Conservation (phyloP, 2,329 filamentous ascomycete genomes). For the Talaromyces sp. region DNA sequence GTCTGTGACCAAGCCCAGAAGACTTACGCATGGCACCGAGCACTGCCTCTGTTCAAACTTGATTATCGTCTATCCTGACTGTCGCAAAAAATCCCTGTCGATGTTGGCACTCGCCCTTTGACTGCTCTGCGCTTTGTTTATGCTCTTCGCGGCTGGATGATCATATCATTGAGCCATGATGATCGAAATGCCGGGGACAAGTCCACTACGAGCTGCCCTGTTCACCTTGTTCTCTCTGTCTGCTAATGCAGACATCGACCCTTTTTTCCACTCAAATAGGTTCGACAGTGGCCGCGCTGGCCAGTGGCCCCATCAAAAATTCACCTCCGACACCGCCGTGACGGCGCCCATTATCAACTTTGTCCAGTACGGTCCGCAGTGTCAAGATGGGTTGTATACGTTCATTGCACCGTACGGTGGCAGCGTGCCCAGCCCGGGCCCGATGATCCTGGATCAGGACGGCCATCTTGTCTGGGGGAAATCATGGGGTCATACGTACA, state of each 20-base stretch:
- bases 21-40: background rate
- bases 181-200: background rate
- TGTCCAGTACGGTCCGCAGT: background rate
- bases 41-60: background rate
- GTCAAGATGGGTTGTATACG: slow-evolving; percentile 1
- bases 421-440: background rate
- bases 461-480: slow-evolving; percentile 6
- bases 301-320: background rate
- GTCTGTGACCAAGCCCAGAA: background rate
- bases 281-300: slow-evolving; percentile 1
- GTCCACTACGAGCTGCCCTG: background rate
- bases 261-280: slow-evolving; percentile 1
- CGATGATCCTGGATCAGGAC: slow-evolving; percentile 7
- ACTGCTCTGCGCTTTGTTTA: background rate
- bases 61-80: background rate
- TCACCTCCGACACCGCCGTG: background rate
- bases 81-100: background rate
- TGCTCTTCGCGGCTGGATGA: background rate
- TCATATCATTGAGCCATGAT: background rate
- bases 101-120: background rate
- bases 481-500: background rate
- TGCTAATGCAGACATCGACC: background rate
- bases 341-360: slow-evolving; percentile 1
- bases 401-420: slow-evolving; percentile 1
- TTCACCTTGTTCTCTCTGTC: background rate